These are phyloP conservation scores for Trichoderma oligosporum DNA, from an alignment of 2,329 filamentous ascomycete genomes.

Conservation along the genomic window DNA sequence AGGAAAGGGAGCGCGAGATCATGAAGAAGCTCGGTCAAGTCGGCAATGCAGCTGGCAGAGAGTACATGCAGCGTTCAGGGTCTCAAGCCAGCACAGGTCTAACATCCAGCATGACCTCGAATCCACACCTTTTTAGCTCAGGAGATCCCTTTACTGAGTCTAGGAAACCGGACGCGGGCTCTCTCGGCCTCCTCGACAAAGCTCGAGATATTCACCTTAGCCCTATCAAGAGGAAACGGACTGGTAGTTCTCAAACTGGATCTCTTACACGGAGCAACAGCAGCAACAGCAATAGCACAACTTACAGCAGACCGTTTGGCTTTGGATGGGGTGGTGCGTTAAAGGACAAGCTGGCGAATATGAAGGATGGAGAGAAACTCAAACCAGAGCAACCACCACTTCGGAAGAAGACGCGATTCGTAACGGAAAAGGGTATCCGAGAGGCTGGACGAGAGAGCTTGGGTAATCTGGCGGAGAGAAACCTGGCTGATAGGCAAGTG, in stretches of 20 bases:
- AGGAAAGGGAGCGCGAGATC: slow-evolving; percentile 70
- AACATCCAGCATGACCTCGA: slow-evolving; percentile 16
- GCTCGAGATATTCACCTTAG: slow-evolving; percentile 52
- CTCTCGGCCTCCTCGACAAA: slow-evolving; percentile 33
- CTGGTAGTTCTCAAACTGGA: slow-evolving; percentile 43
- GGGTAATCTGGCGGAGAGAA: slow-evolving; percentile 47
- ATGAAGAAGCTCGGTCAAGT: slow-evolving; percentile 62
- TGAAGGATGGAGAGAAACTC: slow-evolving; percentile 59
- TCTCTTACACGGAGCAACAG: slow-evolving; percentile 28
- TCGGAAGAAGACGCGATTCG: slow-evolving; percentile 73
- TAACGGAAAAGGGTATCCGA: slow-evolving; percentile 72
- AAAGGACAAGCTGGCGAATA: slow-evolving; percentile 53
- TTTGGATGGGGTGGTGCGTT: slow-evolving; percentile 58
- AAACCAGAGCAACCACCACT: slow-evolving; percentile 42
- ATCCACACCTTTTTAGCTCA: slow-evolving; percentile 7
- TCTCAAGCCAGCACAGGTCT: slow-evolving; percentile 18
- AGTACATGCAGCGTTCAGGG: slow-evolving; percentile 59
- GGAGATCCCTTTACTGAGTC: slow-evolving; percentile 28
- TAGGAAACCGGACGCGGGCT: slow-evolving; percentile 41
- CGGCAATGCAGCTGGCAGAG: slow-evolving; percentile 63
- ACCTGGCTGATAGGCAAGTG: slow-evolving; percentile 36
- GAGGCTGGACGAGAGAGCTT: slow-evolving; percentile 74
- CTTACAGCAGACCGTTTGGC: slow-evolving; percentile 23
- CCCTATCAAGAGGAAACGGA: slow-evolving; percentile 59
- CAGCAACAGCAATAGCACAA: slow-evolving; percentile 9